A percentile compares a stretch with the other conserved stretches of the same genome.
These are phyloP conservation scores for Brassica cretica DNA, from an alignment of 345 rosid species.

Conservation along the genomic window DNA sequence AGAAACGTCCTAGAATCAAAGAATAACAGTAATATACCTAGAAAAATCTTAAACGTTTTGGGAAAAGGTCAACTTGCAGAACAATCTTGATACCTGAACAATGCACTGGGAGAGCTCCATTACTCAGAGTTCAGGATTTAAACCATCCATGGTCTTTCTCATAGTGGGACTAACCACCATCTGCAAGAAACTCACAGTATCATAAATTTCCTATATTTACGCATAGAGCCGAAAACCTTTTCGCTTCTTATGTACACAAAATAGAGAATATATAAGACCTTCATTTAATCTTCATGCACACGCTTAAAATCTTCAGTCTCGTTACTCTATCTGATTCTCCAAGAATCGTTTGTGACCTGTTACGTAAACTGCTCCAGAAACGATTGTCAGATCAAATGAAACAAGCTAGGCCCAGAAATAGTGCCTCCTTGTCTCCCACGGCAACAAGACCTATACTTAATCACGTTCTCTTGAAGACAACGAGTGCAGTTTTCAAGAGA, in stretches of 20 bases:
- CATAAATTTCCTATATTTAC: no score
- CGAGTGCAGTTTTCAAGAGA: no score
- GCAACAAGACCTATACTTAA: no score
- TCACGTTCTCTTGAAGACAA: no score
- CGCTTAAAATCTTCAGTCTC: constrained; percentile 44
- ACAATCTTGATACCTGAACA: background rate
- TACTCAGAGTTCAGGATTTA: background rate
- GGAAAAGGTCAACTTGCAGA: background rate
- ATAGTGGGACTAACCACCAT: background rate
- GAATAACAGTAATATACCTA: background rate
- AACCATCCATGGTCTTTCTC: background rate
- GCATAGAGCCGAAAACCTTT: background rate
- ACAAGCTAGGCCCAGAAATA: no score
- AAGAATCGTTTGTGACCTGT: constrained; percentile 18
- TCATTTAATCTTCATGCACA: background rate
- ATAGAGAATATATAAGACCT: no score
- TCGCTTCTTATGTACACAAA: no score
- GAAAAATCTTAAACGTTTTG: background rate
- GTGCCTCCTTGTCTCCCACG: no score
- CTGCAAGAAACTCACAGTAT: background rate
- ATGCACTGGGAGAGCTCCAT: background rate
- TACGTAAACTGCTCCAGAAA: constrained; percentile 43
- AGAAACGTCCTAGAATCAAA: no score
- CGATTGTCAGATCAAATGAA: constrained; percentile 27
- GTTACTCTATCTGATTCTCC: constrained; percentile 46